phyloP scores from a whole-genome alignment of 2,329 filamentous ascomycete genomes.

The Colletotrichum sp. region DNA sequence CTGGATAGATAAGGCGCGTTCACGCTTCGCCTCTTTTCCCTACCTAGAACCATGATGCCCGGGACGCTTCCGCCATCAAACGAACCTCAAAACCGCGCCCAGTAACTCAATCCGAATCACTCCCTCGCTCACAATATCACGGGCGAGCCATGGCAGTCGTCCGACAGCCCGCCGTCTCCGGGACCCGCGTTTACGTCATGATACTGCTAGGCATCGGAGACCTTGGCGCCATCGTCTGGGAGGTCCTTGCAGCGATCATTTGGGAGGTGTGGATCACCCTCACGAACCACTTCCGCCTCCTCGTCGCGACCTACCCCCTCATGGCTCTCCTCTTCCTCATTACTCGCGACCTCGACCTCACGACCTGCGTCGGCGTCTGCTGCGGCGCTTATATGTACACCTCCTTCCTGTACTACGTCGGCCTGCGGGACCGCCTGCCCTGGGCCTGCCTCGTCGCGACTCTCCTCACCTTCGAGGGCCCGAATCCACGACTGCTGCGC shows the following conservation, averaged over 20 bases:
- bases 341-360: neutral
- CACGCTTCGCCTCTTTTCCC: neutral
- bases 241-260: slow-evolving; percentile 11
- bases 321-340: slow-evolving; percentile 11
- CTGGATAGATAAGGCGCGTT: neutral
- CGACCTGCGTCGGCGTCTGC: neutral
- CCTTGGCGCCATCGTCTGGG: slow-evolving; percentile 12
- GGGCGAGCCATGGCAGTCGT: neutral
- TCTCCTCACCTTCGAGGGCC: slow-evolving; percentile 10
- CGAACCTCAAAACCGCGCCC: neutral
- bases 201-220: slow-evolving; percentile 9
- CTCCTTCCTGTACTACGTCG: slow-evolving; percentile 7
- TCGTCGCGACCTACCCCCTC: slow-evolving; percentile 14
- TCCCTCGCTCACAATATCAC: neutral
- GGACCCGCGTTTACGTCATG: slow-evolving; percentile 13
- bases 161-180: neutral
- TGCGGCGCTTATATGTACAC: slow-evolving; percentile 9
- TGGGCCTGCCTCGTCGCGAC: slow-evolving; percentile 10
- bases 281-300: slow-evolving; percentile 16
- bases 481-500: slow-evolving; percentile 6
- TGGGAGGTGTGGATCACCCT: slow-evolving; percentile 7
- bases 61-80: neutral
- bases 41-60: neutral
- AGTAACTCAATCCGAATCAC: neutral
- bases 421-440: slow-evolving; percentile 5